Percentiles rank a stretch among this genome's conserved stretches.
These are phyloP conservation scores for Sclerotinia trifoliorum DNA, from an alignment of 2,329 filamentous ascomycete species.

Conservation along the genomic window DNA sequence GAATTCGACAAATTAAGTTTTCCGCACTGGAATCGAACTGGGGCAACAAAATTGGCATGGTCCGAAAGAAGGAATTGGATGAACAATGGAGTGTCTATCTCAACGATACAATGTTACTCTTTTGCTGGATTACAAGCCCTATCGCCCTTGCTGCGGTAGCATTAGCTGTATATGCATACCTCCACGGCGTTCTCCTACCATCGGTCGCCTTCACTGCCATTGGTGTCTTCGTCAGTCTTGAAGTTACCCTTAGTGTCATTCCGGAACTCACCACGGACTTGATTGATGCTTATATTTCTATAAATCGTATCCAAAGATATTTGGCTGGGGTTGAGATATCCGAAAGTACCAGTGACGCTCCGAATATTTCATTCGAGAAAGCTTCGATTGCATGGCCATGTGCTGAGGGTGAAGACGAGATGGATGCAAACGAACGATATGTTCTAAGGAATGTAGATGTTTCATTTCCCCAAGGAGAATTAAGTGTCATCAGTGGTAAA, in stretches of 20 bases:
- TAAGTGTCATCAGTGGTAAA: constrained; percentile 74
- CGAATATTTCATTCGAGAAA: constrained; percentile 63
- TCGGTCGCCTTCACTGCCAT: constrained; percentile 79
- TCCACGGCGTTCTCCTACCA: constrained; percentile 62
- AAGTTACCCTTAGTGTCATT: constrained; percentile 67
- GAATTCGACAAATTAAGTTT: constrained; percentile 84
- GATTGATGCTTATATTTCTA: constrained; percentile 71
- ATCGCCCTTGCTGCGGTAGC: constrained; percentile 71
- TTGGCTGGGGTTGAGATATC: constrained; percentile 64
- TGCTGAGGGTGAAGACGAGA: constrained; percentile 58
- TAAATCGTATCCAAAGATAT: constrained; percentile 70
- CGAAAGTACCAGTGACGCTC: constrained; percentile 52
- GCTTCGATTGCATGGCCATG: constrained; percentile 74
- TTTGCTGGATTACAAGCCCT: constrained; percentile 70
- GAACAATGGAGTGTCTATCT: constrained; percentile 66
- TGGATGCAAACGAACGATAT: constrained; percentile 59
- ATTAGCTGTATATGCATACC: constrained; percentile 63
- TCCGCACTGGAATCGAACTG: constrained; percentile 73
- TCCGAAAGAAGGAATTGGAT: constrained; percentile 64
- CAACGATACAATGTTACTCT: constrained; percentile 25
- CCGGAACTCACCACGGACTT: constrained; percentile 71
- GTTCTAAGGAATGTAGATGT: constrained; percentile 63
- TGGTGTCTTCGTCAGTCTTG: constrained; percentile 70
- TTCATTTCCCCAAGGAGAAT: constrained; percentile 64
- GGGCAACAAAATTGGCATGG: constrained; percentile 66